phyloP scores from a whole-genome alignment of 2,329 filamentous ascomycete species.

The Hypocrella siamensis region DNA sequence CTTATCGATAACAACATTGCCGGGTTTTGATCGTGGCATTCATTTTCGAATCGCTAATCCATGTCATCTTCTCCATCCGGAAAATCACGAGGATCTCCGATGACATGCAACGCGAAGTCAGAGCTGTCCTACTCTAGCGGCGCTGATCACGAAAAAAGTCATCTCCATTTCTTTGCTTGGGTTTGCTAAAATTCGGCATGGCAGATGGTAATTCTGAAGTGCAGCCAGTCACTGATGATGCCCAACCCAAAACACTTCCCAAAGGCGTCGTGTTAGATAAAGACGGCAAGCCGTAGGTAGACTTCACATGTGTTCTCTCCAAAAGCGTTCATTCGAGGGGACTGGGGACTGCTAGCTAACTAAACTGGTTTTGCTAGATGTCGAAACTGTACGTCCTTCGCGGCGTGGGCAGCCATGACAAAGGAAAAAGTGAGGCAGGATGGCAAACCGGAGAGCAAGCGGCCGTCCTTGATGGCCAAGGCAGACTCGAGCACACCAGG shows the following conservation, averaged over 20 bases:
- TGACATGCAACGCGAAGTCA: no score
- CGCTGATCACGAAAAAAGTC: no score
- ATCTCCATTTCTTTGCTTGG: no score
- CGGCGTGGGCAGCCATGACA: slow-evolving; percentile 12
- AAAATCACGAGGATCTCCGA: no score
- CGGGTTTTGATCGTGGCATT: no score
- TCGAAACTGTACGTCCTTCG: slow-evolving; percentile 17
- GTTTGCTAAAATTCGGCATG: slow-evolving; percentile 13
- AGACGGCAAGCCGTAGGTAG: slow-evolving; percentile 68
- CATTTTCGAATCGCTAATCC: no score
- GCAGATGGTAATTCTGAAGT: slow-evolving; percentile 19
- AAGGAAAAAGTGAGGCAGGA: slow-evolving; percentile 12
- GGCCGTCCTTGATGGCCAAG: slow-evolving; percentile 9
- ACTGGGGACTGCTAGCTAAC: neutral
- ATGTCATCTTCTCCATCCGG: no score
- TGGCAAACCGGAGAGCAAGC: slow-evolving; percentile 5
- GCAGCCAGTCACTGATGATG: slow-evolving; percentile 10
- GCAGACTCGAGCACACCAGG: slow-evolving; percentile 23
- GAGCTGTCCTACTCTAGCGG: no score
- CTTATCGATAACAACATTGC: no score
- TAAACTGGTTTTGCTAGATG: slow-evolving; percentile 10
- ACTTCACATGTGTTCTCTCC: neutral
- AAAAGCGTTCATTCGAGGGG: neutral
- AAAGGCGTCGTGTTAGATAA: slow-evolving; percentile 62
- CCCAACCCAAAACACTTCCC: slow-evolving; percentile 38